Evolutionary conservation across 163 green algal species (phyloP), one percentile per base, ranked within the genome.

Genomic region (Trebouxia gelatinosa): DNA sequence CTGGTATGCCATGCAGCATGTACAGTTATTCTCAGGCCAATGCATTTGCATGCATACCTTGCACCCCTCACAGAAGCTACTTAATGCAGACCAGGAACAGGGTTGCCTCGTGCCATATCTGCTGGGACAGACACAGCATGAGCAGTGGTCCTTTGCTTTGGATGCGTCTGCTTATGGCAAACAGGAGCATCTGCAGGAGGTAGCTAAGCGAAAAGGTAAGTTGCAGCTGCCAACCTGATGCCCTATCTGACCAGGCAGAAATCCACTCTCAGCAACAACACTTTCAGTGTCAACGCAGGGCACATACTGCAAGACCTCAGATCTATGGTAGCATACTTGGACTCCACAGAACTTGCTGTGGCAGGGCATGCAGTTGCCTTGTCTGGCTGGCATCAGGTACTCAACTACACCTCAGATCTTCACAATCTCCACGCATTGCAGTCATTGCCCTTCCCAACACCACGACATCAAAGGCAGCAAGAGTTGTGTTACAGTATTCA

Each of bases 311-410:
- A 80, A 59, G 90, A 95, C 71, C 77, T 96, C 67, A 81, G 90
- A 6, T 57, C 75, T 16, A 78, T 90, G 40, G 89, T 95, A 82
- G 77, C 87, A 0, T 71, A 67, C 7, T 87, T 96, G 29, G 83
- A 76, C 2, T 59, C 80, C 0, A 85, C 85, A 19, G 89, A 93
- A 39, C 84, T 90, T 61, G 88, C 92, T 11, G 84, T 92, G 6
- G 92, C 92, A 37, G 92, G 92, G 0, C 90, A 94, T 68, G 92
- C 92, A 46, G 89, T 92, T 7, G 88, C 92, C 39, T 84, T 96
- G 13, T 83, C 81, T 3, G 83, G 90, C 40, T 97, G 92, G 92
- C 92, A 97, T 78, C 76, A 86, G 83, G 90, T 93, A 78, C 16
- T 74, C 9, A 37, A 16, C 21, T 35, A 68, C 58, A 28, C 58